Percentiles rank a stretch among this genome's conserved stretches.
These are phyloP conservation scores for Pelargonium nanum DNA, from an alignment of 345 rosid genomes.

Conservation along the genomic window DNA sequence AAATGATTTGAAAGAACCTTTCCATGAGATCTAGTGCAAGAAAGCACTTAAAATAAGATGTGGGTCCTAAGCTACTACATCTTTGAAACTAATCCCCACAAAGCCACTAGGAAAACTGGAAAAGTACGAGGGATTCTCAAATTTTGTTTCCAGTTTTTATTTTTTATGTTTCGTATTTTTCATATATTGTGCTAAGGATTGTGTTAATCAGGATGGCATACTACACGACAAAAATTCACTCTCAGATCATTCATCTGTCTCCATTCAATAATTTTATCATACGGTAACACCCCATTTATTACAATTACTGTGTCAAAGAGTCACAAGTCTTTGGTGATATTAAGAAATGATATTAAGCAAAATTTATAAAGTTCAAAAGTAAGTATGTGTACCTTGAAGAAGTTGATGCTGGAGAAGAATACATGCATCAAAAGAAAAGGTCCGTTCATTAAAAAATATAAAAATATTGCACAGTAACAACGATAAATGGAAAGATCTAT, in stretches of 20 bases:
- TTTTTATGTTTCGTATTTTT: too few relatives aligned
- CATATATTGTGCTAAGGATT: too few relatives aligned
- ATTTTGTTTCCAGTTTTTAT: too few relatives aligned
- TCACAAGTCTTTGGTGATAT: background rate
- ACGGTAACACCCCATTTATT: background rate
- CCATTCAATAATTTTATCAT: background rate
- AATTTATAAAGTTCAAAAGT: slow-evolving; percentile 2
- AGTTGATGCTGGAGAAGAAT: slow-evolving; percentile 59
- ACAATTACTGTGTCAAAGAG: background rate
- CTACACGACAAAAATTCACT: too few relatives aligned
- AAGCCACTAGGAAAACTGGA: background rate
- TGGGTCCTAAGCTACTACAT: background rate
- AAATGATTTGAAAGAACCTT: background rate
- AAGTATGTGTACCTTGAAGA: slow-evolving; percentile 60
- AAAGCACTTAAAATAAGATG: background rate
- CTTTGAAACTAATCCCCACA: background rate
- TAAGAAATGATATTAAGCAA: background rate
- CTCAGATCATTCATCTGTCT: too few relatives aligned
- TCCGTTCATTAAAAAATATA: slow-evolving; percentile 5
- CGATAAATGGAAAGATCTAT: slow-evolving; percentile 5
- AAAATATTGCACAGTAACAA: background rate
- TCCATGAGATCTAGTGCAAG: background rate
- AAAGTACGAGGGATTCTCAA: too few relatives aligned
- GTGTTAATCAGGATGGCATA: background rate
- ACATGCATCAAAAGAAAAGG: slow-evolving; percentile 4